Evolutionary conservation across 441 rosid species (phyloP).

Genomic region (Gossypium davidsonii): DNA sequence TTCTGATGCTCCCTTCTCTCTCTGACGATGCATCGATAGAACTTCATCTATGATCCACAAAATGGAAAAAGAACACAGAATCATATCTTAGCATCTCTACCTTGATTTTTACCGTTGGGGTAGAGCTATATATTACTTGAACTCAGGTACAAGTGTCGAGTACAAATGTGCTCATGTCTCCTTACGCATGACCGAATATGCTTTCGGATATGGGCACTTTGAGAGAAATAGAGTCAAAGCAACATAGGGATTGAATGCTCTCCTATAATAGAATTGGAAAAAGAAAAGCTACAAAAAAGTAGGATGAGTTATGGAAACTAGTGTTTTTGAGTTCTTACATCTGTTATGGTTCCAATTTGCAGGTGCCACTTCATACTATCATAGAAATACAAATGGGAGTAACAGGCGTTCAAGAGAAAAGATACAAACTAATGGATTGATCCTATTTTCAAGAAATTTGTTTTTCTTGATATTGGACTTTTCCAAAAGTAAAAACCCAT

Average conservation of each 20-base stretch:
- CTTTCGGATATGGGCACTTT: not conserved
- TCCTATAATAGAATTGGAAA: not conserved
- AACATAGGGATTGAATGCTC: not conserved
- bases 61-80: not conserved
- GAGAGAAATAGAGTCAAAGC: too few species aligned
- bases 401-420: slow-evolving; percentile 93
- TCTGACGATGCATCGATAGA: not conserved
- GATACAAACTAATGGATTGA: slow-evolving; percentile 97
- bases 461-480: not conserved
- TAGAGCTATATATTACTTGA: not conserved
- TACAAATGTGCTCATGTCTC: not conserved
- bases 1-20: not conserved
- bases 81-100: not conserved
- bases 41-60: not conserved
- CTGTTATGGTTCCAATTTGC: slow-evolving; percentile 17
- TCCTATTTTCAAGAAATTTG: not conserved
- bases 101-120: not conserved
- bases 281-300: not conserved
- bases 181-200: not conserved
- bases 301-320: not conserved
- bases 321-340: not conserved
- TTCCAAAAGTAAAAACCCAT: not conserved
- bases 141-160: not conserved
- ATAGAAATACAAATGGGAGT: slow-evolving; percentile 99
- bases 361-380: slow-evolving; percentile 96